phyloP scores from a whole-genome alignment of 2,329 filamentous ascomycete genomes.

The Penicillium paneum region DNA sequence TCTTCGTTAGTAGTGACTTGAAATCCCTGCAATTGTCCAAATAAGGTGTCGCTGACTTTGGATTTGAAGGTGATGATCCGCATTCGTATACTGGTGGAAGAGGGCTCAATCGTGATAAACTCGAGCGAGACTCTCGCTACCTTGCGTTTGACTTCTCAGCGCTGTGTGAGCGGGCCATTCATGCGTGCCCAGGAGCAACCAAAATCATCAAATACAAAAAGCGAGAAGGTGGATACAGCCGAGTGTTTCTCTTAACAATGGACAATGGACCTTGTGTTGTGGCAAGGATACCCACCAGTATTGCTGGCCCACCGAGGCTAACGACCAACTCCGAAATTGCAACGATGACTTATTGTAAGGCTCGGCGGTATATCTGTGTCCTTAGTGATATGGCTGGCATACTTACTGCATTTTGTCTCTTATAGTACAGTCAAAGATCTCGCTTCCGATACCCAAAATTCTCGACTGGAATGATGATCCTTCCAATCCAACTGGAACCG shows the following conservation, averaged over 20 bases:
- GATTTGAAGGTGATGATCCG: conserved; percentile 21
- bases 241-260: conserved; percentile 44
- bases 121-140: conserved; percentile 38
- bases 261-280: conserved; percentile 41
- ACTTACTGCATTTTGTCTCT: conserved; percentile 1
- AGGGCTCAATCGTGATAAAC: conserved; percentile 41
- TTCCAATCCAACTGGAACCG: conserved; percentile 33
- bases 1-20: neutral
- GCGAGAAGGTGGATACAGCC: conserved; percentile 47
- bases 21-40: neutral
- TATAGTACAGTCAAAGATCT: conserved; percentile 23
- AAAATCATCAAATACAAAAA: conserved; percentile 40
- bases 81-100: conserved; percentile 36
- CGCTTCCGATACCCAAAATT: conserved; percentile 25
- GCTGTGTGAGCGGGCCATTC: conserved; percentile 37
- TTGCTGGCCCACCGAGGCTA: conserved; percentile 40
- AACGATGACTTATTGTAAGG: conserved; percentile 45
- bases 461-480: conserved; percentile 26
- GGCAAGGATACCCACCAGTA: conserved; percentile 41
- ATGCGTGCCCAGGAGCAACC: conserved; percentile 35
- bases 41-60: neutral
- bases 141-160: conserved; percentile 43
- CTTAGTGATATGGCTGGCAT: neutral
- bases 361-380: neutral
- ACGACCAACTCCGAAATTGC: conserved; percentile 48